phyloP scores from a whole-genome alignment of 2,329 filamentous ascomycete genomes.

The Sporothrix curviconia region DNA sequence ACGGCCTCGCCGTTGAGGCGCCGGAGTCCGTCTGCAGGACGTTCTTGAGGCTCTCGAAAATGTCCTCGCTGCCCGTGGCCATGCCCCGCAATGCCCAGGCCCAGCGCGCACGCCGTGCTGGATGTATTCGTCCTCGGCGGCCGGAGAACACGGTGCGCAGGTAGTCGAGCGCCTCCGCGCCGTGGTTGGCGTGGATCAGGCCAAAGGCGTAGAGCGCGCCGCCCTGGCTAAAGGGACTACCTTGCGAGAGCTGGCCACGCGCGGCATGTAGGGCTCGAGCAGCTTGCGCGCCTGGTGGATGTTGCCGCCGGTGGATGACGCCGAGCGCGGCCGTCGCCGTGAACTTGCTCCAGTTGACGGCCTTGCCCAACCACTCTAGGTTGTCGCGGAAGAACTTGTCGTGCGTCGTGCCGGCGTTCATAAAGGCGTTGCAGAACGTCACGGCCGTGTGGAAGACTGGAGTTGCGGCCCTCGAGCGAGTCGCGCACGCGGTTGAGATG shows the following conservation, averaged over 20 bases:
- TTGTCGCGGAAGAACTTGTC: slow-evolving; percentile 99
- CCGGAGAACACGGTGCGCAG: slow-evolving; percentile 67
- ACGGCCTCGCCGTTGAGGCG: slow-evolving; percentile 95
- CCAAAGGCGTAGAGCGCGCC: slow-evolving; percentile 94
- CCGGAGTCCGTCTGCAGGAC: slow-evolving; percentile 90
- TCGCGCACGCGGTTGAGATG: slow-evolving; percentile 95
- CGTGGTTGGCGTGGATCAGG: slow-evolving; percentile 95
- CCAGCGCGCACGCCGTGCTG: slow-evolving; percentile 94
- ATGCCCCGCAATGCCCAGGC: slow-evolving; percentile 94
- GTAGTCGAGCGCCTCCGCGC: slow-evolving; percentile 79
- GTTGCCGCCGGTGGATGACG: slow-evolving; percentile 94
- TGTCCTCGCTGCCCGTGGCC: slow-evolving; percentile 84
- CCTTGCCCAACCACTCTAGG: slow-evolving; percentile 94
- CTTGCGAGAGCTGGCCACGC: slow-evolving; percentile 66
- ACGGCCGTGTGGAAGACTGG: slow-evolving; percentile 97
- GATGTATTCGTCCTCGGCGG: slow-evolving; percentile 82
- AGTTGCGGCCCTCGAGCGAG: slow-evolving; percentile 90
- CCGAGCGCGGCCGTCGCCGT: slow-evolving; percentile 93
- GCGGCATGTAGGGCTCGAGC: slow-evolving; percentile 87
- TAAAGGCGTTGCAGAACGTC: slow-evolving; percentile 96
- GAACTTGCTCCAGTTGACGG: slow-evolving; percentile 99
- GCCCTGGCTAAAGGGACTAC: slow-evolving; percentile 92
- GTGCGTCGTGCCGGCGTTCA: slow-evolving; percentile 97
- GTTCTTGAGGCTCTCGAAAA: slow-evolving; percentile 84
- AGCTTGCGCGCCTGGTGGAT: slow-evolving; percentile 88